Percentiles rank a stretch among this genome's conserved stretches.
Evolutionary conservation across 2,329 filamentous ascomycete genomes (phyloP).

Genomic region (Ophiostoma himal-ulmi): DNA sequence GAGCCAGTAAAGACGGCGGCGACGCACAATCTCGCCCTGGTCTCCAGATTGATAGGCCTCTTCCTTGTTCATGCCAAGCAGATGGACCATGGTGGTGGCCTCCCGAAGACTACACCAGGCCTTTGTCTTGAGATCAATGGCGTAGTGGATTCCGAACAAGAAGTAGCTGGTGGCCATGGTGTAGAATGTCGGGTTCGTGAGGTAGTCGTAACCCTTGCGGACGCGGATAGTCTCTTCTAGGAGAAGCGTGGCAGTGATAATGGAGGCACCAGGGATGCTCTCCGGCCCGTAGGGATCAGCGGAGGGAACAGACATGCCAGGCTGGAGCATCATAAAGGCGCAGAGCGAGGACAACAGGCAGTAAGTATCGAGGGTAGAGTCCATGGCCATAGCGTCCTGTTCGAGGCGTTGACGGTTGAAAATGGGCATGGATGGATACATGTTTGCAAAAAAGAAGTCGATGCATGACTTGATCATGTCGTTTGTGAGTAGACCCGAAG

Average conservation of each 20-base stretch:
- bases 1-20: constrained; percentile 66
- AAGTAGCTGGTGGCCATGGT: constrained; percentile 71
- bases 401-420: constrained; percentile 54
- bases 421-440: constrained; percentile 60
- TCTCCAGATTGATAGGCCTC: constrained; percentile 56
- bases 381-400: constrained; percentile 53
- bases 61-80: constrained; percentile 57
- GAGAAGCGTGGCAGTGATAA: constrained; percentile 59
- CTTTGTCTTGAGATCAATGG: constrained; percentile 65
- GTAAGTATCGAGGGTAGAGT: constrained; percentile 58
- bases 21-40: constrained; percentile 54
- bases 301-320: constrained; percentile 53
- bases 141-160: constrained; percentile 66
- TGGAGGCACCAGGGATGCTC: constrained; percentile 52
- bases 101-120: constrained; percentile 77
- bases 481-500: constrained; percentile 53
- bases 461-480: constrained; percentile 62
- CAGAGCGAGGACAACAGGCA: constrained; percentile 60
- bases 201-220: constrained; percentile 56
- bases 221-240: constrained; percentile 63
- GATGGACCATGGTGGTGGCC: constrained; percentile 63
- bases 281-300: constrained; percentile 53
- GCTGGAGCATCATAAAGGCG: constrained; percentile 64
- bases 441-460: constrained; percentile 62
- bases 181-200: constrained; percentile 51